phyloP scores from a whole-genome alignment of 2,329 filamentous ascomycete genomes.

The Xylaria sp. region DNA sequence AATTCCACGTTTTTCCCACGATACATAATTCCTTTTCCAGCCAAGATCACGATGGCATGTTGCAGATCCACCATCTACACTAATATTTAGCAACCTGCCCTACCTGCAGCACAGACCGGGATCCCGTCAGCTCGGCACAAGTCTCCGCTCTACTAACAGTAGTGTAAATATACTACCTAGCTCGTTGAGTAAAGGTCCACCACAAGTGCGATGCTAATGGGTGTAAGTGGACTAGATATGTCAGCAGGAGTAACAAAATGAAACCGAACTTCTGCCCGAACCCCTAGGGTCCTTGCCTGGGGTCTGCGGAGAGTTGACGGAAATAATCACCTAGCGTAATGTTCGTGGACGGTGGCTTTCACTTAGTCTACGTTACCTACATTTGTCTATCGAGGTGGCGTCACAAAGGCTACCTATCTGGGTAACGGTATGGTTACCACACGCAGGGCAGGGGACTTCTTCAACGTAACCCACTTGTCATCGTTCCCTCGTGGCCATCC shows the following conservation, averaged over 20 bases:
- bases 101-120: slow-evolving; percentile 7
- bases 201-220: neutral
- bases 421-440: neutral
- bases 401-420: neutral
- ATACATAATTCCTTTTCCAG: slow-evolving; percentile 19
- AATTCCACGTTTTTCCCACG: slow-evolving; percentile 31
- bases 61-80: slow-evolving; percentile 12
- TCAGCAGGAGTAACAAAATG: neutral
- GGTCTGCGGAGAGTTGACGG: neutral
- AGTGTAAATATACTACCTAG: too few relatives aligned
- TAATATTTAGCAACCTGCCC: neutral
- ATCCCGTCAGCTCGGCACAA: slow-evolving; percentile 14
- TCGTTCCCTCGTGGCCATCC: neutral
- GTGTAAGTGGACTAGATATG: neutral
- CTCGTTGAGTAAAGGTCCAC: neutral
- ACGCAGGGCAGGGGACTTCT: neutral
- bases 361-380: slow-evolving; percentile 1
- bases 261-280: slow-evolving; percentile 1
- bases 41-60: slow-evolving; percentile 6
- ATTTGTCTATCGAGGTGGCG: neutral
- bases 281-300: neutral
- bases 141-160: neutral
- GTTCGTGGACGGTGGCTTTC: neutral
- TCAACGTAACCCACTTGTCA: neutral
- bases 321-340: neutral